These are phyloP conservation scores for Zymoseptoria brevis DNA, from an alignment of 2,329 filamentous ascomycete species.

Conservation along the genomic window DNA sequence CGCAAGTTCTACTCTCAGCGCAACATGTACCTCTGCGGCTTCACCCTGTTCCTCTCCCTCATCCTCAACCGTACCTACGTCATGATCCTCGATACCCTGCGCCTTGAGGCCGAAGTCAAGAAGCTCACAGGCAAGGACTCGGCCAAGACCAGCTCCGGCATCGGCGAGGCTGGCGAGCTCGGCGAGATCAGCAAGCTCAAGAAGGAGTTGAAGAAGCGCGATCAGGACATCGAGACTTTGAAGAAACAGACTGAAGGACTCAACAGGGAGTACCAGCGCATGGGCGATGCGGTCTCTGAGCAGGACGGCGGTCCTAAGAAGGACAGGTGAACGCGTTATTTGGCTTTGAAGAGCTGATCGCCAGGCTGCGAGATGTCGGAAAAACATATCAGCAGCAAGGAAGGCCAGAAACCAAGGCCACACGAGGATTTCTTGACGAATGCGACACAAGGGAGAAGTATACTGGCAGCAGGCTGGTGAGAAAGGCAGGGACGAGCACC, in stretches of 20 bases:
- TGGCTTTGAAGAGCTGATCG: not conserved
- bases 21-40: conserved; percentile 99
- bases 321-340: conserved; percentile 35
- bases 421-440: not conserved
- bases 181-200: conserved; percentile 65
- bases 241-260: conserved; percentile 89
- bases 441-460: not conserved
- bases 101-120: conserved; percentile 88
- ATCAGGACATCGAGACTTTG: conserved; percentile 73
- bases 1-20: conserved; percentile 99
- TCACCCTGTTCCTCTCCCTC: conserved; percentile 95
- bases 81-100: conserved; percentile 88
- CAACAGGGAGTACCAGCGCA: conserved; percentile 72
- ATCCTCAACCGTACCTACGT: conserved; percentile 99
- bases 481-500: not conserved
- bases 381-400: not conserved
- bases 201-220: conserved; percentile 62
- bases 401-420: not conserved
- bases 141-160: conserved; percentile 59
- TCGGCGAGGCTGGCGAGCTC: conserved; percentile 63
- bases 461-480: not conserved
- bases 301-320: conserved; percentile 49
- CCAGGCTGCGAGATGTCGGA: not conserved
- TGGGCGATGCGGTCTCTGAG: conserved; percentile 71
- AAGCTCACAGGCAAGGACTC: conserved; percentile 60